Conservation (phyloP, 495 filamentous ascomycete species). For the Penicillium ucsense region DNA sequence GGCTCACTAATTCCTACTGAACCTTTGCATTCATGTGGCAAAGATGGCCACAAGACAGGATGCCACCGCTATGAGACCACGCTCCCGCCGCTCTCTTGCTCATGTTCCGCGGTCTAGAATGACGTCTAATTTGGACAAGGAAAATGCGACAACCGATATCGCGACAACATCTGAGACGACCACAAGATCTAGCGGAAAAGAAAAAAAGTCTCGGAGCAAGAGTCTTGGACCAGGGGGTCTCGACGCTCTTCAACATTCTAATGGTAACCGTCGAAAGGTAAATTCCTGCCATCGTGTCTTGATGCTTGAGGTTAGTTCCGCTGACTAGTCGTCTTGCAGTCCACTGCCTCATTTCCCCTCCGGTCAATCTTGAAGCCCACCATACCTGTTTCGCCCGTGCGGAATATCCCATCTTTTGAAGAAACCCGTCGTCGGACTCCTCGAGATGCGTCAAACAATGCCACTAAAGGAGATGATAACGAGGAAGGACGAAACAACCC, state of each 20-base stretch:
- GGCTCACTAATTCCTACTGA: conserved; percentile 5
- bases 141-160: conserved; percentile 61
- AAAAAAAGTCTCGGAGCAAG: conserved; percentile 83
- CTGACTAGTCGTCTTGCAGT: conserved; percentile 24
- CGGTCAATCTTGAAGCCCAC: conserved; percentile 85
- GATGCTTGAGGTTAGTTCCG: conserved; percentile 1
- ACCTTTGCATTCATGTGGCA: background rate
- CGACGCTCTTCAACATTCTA: conserved; percentile 65
- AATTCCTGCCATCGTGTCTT: conserved; percentile 2
- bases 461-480: conserved; percentile 7
- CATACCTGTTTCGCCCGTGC: conserved; percentile 54
- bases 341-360: conserved; percentile 44
- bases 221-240: conserved; percentile 88
- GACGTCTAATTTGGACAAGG: conserved; percentile 46
- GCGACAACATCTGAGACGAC: conserved; percentile 20
- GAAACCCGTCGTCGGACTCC: conserved; percentile 35
- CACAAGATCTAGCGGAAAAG: conserved; percentile 29
- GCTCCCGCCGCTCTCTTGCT: conserved; percentile 71
- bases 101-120: conserved; percentile 47
- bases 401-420: conserved; percentile 44
- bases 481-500: conserved; percentile 24
- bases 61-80: conserved; percentile 33
- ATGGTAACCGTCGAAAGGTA: conserved; percentile 77
- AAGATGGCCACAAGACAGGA: conserved; percentile 33
- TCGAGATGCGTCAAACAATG: conserved; percentile 18